Base-by-base conservation (phyloP, 345 rosid species). In the Gossypium raimondii region DNA sequence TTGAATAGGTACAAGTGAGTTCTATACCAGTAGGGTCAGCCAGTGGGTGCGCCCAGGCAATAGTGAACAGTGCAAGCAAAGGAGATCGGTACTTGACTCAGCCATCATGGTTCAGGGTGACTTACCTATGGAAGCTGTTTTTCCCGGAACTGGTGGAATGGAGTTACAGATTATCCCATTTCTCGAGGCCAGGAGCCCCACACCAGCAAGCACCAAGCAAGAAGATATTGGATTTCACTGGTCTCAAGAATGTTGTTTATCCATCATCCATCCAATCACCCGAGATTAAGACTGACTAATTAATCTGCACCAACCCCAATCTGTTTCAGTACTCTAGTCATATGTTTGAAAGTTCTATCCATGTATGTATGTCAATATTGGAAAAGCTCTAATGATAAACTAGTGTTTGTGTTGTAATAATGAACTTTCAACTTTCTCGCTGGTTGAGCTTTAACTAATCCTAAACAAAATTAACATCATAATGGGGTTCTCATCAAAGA, bases 81-180 rank as follows among this genome's bases (percentile, higher is more conserved):
- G 87, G 92, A 57, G 87, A 90, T 13, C 79, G 77, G 70, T 80
- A 83, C 73, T 18, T 91, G 78, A 79, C 80, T 0, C 81, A 79
- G 73, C 90, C 92, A 1, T 74, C 84, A 0, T 86, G 97, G 93
- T 50, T 86, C 44, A 74, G 75, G 76, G 45, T 76, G 11, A 75
- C 84, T 3, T 86, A 73, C 56, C 55, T 86, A 34, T 81, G 82
- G 81, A 90, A 84, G 80, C 80, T 84, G 79, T 64, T 86, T 0
- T 90, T 82, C 58, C 94, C 94, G 25, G 89, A 92, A 69, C 1
- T 84, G 5, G 7, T 84, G 0, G 88, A 86, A 41, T 89, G 82
- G 85, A 10, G 24, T 50, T 73, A 67, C 58, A 55, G 78, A 17
- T 41, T 85, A 25, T 17, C 77, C 3, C 67, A 45, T 60, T n/a